Evolutionary conservation across 352 stramenopile genomes (phyloP).

Genomic region (Peronospora destructor): DNA sequence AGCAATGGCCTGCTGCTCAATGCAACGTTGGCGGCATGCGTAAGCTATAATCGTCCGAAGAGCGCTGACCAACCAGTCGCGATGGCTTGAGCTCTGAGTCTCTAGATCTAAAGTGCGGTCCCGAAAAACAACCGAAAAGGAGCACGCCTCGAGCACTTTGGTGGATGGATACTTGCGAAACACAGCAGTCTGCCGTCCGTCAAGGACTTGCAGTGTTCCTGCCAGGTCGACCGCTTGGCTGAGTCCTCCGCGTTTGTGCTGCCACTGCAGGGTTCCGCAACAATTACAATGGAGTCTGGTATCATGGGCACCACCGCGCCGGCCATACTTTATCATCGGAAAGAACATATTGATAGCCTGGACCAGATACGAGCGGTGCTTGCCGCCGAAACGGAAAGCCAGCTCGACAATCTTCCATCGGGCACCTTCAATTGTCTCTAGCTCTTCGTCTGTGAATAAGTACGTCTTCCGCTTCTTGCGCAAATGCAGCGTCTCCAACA

Average conservation of each 20-base stretch:
- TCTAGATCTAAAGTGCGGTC: constrained; percentile 76
- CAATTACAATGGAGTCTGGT: constrained; percentile 77
- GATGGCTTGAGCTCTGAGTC: constrained; percentile 63
- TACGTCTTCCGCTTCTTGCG: constrained; percentile 69
- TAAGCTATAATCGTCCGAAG: constrained; percentile 72
- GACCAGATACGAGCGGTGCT: constrained; percentile 80
- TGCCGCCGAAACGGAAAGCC: constrained; percentile 77
- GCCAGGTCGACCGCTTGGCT: constrained; percentile 70
- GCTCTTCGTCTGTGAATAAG: constrained; percentile 71
- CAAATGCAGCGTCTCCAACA: constrained; percentile 54
- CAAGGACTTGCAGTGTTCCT: constrained; percentile 56
- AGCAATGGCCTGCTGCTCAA: constrained; percentile 72
- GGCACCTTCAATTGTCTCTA: constrained; percentile 70
- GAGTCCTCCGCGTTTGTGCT: constrained; percentile 74
- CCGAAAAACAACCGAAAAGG: constrained; percentile 69
- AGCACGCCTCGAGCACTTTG: constrained; percentile 39
- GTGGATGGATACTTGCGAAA: constrained; percentile 69
- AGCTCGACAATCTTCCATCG: constrained; percentile 85
- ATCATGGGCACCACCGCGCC: constrained; percentile 55
- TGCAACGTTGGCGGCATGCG: constrained; percentile 55
- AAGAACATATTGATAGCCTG: constrained; percentile 85
- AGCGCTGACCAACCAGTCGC: constrained; percentile 77
- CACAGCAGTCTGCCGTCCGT: constrained; percentile 63
- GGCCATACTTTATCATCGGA: constrained; percentile 72
- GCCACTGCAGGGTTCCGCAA: constrained; percentile 78